phyloP scores from a whole-genome alignment of 1,139 yeast genomes.

The Scheffersomyces quercinus region DNA sequence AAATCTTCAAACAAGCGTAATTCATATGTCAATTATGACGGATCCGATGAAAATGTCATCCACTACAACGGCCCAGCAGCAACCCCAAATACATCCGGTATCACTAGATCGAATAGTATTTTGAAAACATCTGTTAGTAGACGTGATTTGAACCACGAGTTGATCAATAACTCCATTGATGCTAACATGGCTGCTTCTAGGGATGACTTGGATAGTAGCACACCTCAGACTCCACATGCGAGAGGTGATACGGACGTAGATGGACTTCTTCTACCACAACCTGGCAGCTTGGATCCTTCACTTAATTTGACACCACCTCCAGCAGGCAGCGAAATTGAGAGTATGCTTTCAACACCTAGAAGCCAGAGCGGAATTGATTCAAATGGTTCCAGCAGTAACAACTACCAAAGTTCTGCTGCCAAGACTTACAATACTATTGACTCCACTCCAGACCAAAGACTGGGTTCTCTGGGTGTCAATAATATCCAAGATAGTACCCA shows the following conservation, averaged over 20 bases:
- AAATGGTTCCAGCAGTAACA: too few relatives aligned
- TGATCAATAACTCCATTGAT: constrained; percentile 11
- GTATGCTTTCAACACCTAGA: too few relatives aligned
- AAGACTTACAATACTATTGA: neutral
- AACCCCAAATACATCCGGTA: constrained; percentile 14
- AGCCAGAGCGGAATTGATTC: too few relatives aligned
- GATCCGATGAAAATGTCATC: constrained; percentile 47
- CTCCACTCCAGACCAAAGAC: neutral
- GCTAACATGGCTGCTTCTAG: neutral
- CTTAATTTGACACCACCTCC: too few relatives aligned
- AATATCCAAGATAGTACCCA: too few relatives aligned
- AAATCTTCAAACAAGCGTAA: constrained; percentile 36
- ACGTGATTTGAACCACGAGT: constrained; percentile 12
- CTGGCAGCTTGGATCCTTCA: too few relatives aligned
- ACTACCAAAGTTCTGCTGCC: too few relatives aligned
- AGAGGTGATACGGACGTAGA: neutral
- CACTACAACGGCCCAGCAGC: constrained; percentile 27
- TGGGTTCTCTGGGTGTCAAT: too few relatives aligned
- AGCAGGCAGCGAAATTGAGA: too few relatives aligned
- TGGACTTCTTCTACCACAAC: neutral
- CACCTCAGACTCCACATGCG: neutral
- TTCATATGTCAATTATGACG: constrained; percentile 49
- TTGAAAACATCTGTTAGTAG: constrained; percentile 39
- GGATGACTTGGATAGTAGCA: neutral
- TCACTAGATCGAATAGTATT: constrained; percentile 52